Conservation (phyloP, 192 early-diverging fungal genomes). For the Spinellus fusiger region DNA sequence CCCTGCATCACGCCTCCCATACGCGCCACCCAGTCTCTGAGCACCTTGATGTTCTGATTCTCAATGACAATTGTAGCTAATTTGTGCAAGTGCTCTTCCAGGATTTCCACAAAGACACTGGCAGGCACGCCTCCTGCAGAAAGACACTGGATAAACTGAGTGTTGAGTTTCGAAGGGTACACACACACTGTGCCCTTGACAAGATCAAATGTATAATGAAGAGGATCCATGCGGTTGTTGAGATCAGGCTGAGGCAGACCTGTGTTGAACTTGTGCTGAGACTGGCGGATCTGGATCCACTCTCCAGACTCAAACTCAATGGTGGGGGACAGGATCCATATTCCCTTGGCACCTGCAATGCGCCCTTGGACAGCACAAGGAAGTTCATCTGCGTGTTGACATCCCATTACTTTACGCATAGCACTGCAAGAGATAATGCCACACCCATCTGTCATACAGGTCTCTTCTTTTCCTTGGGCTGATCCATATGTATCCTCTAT, state of each 20-base stretch:
- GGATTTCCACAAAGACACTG: constrained; percentile 20
- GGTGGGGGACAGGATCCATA: constrained; percentile 24
- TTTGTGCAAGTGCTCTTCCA: constrained; percentile 20
- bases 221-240: background rate
- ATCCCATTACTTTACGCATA: constrained; percentile 21
- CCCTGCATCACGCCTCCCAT: constrained; percentile 4
- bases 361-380: constrained; percentile 33
- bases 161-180: constrained; percentile 21
- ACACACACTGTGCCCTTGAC: constrained; percentile 10
- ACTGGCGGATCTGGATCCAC: constrained; percentile 24
- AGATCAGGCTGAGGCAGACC: constrained; percentile 2
- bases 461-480: background rate
- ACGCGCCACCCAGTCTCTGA: constrained; percentile 23
- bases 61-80: constrained; percentile 7
- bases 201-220: constrained; percentile 28
- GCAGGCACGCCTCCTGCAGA: constrained; percentile 16
- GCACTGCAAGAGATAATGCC: constrained; percentile 26
- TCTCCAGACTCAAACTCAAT: constrained; percentile 3
- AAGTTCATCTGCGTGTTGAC: constrained; percentile 4
- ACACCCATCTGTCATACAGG: constrained; percentile 36
- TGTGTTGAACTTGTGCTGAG: constrained; percentile 29
- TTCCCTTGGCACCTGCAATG: constrained; percentile 32
- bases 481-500: constrained; percentile 16
- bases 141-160: constrained; percentile 27
- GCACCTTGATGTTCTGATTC: background rate